Base-by-base conservation (phyloP, 2,329 filamentous ascomycete genomes). In the Fusarium sp. region DNA sequence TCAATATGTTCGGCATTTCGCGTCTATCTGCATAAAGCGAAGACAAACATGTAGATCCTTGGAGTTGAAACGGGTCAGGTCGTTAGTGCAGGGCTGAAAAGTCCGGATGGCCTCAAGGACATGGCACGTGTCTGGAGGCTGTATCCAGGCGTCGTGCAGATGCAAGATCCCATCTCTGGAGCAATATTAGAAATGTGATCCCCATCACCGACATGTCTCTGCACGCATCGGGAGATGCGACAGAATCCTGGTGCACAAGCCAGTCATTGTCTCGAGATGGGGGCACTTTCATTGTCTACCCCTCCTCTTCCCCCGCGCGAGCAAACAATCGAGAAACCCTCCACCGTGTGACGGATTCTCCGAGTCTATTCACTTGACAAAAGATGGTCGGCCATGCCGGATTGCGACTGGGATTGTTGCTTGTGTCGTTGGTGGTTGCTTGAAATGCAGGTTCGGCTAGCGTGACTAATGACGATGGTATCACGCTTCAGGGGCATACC, bases 381-480 rank as follows among this genome's bases (percentile, higher is more conserved):
- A 21, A 29, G n/a, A 53, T 44, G 56, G 21, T 26, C 35, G 52
- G 29, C 35, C 28, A 63, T 55, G 20, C 38, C 49, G 43, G 38
- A 54, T 60, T 39, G 15, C 42, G 48, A 46, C 31, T 18, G 15
- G 46, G 48, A 46, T 37, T 18, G 47, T 68, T 64, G 46, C 21
- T 53, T 46, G 41, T 47, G n/a, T 31, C 53, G 63, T 70, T 69
- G 66, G 52, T 63, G 16, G 42, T 33, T 57, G 37, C 26, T 63
- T 42, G 49, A 46, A 23, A 66, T 73, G 63, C 65, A 57, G 18
- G 42, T 48, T 71, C 47, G 47, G 63, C 37, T 64, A 58, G 35
- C 55, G 56, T 42, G 38, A 54, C 71, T 60, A 71, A 64, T 66
- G 49, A 54, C 35, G 44, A 64, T 58, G 59, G 68, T 53, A 54